Percentiles rank a stretch among this genome's conserved stretches.
phyloP scores from a whole-genome alignment of 2,329 filamentous ascomycete genomes.

The Aureobasidium sp. region DNA sequence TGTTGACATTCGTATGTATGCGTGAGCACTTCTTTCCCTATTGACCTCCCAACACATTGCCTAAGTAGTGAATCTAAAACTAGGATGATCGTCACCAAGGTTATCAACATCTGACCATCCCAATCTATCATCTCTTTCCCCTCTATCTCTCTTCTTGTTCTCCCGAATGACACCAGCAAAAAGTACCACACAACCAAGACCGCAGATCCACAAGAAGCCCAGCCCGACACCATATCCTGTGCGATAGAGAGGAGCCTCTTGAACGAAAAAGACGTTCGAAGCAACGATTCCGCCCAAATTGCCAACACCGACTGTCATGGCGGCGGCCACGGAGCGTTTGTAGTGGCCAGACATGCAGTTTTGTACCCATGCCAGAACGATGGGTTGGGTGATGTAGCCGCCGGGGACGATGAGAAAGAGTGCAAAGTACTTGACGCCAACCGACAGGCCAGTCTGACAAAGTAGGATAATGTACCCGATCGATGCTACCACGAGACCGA shows the following conservation, averaged over 20 bases:
- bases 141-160: conserved; percentile 40
- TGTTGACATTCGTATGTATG: neutral
- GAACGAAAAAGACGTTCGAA: conserved; percentile 42
- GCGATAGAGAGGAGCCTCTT: conserved; percentile 41
- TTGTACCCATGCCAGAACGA: conserved; percentile 48
- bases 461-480: conserved; percentile 51
- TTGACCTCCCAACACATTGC: neutral
- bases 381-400: conserved; percentile 47
- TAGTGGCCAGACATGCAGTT: conserved; percentile 52
- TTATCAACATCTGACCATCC: conserved; percentile 37
- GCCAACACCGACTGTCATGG: conserved; percentile 45
- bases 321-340: conserved; percentile 47
- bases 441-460: conserved; percentile 31
- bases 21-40: neutral
- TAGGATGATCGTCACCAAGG: conserved; percentile 45
- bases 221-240: conserved; percentile 44
- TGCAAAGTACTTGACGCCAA: conserved; percentile 46
- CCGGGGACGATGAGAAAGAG: conserved; percentile 48
- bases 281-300: conserved; percentile 45
- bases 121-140: conserved; percentile 39
- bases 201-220: conserved; percentile 39
- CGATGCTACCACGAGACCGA: conserved; percentile 42
- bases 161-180: conserved; percentile 35
- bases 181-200: conserved; percentile 34
- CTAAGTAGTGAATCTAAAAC: conserved; percentile 34